Percentiles rank a stretch among this genome's conserved stretches.
Conservation (phyloP, 2,329 filamentous ascomycete genomes). For the Capronia epimyces region DNA sequence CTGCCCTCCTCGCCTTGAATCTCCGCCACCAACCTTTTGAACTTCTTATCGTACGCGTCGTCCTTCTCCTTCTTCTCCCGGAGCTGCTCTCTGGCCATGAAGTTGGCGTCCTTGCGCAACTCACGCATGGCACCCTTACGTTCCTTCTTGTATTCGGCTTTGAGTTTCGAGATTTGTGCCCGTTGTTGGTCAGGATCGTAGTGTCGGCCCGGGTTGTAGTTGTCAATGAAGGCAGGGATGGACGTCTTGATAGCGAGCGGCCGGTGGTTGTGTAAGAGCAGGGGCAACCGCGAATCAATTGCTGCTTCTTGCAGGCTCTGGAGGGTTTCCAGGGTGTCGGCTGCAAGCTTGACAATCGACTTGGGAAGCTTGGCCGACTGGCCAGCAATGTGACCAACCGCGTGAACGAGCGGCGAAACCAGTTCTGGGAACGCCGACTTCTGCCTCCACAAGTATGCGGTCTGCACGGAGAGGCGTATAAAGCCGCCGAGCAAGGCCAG, state of each 20-base stretch:
- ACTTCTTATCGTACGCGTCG: slow-evolving; percentile 93
- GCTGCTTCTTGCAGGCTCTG: slow-evolving; percentile 53
- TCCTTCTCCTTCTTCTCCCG: slow-evolving; percentile 90
- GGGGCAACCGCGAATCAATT: slow-evolving; percentile 61
- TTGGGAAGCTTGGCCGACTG: slow-evolving; percentile 42
- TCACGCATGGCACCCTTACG: slow-evolving; percentile 91
- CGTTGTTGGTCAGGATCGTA: slow-evolving; percentile 94
- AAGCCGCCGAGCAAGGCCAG: slow-evolving; percentile 36
- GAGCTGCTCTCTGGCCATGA: slow-evolving; percentile 85
- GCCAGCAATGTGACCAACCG: slow-evolving; percentile 54
- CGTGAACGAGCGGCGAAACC: slow-evolving; percentile 58
- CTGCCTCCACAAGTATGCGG: slow-evolving; percentile 66
- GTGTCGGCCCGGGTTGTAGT: slow-evolving; percentile 90
- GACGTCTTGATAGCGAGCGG: slow-evolving; percentile 81
- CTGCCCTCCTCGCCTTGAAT: slow-evolving; percentile 90
- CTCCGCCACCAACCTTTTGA: slow-evolving; percentile 82
- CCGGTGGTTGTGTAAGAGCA: slow-evolving; percentile 82
- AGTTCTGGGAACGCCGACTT: slow-evolving; percentile 74
- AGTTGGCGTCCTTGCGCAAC: slow-evolving; percentile 88
- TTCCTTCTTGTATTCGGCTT: slow-evolving; percentile 89
- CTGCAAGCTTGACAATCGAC: slow-evolving; percentile 46
- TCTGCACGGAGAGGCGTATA: slow-evolving; percentile 59
- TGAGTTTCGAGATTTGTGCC: slow-evolving; percentile 75
- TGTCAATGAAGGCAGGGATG: slow-evolving; percentile 93
- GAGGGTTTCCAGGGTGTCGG: slow-evolving; percentile 35